These are phyloP conservation scores for Geranium rotundifolium DNA, from an alignment of 345 rosid species.

Conservation along the genomic window DNA sequence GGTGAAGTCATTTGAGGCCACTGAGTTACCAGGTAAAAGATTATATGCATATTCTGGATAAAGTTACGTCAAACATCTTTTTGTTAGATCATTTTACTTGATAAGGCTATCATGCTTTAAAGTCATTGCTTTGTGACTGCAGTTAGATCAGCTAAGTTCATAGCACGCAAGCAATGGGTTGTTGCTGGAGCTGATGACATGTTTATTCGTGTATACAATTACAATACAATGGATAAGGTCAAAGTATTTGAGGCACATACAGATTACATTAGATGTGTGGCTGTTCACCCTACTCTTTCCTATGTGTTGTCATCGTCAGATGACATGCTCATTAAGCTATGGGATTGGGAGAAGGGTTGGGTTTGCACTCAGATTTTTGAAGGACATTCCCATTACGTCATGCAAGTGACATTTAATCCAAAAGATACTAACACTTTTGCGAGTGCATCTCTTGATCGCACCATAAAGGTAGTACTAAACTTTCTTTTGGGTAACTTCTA, in stretches of 20 bases:
- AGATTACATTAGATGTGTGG: conserved; percentile 86
- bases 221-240: conserved; percentile 82
- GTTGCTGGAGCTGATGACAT: conserved; percentile 94
- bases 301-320: conserved; percentile 89
- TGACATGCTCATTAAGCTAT: conserved; percentile 96
- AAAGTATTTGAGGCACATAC: conserved; percentile 96
- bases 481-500: not conserved
- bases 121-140: conserved; percentile 12
- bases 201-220: conserved; percentile 81
- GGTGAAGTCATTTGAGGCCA: conserved; percentile 84
- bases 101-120: too few relatives aligned
- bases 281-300: conserved; percentile 88
- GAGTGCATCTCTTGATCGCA: conserved; percentile 95
- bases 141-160: conserved; percentile 94
- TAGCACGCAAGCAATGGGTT: conserved; percentile 82
- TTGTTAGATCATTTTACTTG: too few relatives aligned
- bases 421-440: conserved; percentile 91
- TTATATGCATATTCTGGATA: too few relatives aligned
- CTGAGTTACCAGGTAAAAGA: conserved; percentile 70
- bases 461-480: conserved; percentile 51
- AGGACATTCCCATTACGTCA: conserved; percentile 98
- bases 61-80: too few relatives aligned
- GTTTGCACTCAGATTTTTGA: conserved; percentile 80
- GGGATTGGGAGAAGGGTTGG: conserved; percentile 99
- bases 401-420: conserved; percentile 94